Evolutionary conservation across 768 basidiomycete genomes (phyloP).

Genomic region (Mycena polygramma): DNA sequence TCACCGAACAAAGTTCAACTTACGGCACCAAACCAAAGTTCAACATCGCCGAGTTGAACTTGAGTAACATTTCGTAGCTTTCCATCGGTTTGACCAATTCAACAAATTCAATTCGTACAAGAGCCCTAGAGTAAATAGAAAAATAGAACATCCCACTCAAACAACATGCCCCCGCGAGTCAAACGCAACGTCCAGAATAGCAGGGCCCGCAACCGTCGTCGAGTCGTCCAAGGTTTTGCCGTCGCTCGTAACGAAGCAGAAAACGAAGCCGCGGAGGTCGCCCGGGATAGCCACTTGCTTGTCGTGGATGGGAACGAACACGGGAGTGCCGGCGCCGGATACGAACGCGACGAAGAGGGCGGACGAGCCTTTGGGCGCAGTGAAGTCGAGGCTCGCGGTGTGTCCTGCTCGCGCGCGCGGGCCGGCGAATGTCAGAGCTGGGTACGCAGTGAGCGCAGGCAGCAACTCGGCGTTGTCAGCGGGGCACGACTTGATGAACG

Average conservation of each 20-base stretch:
- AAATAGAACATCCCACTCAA: conserved; percentile 5
- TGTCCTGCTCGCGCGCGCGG: conserved; percentile 44
- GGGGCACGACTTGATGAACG: conserved; percentile 69
- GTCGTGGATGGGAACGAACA: conserved; percentile 54
- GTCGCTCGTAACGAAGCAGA: conserved; percentile 61
- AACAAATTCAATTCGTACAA: conserved; percentile 3
- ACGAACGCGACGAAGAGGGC: conserved; percentile 63
- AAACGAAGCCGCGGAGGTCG: conserved; percentile 63
- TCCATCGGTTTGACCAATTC: background rate
- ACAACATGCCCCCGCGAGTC: conserved; percentile 40
- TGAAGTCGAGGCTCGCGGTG: conserved; percentile 43
- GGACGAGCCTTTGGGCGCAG: conserved; percentile 19
- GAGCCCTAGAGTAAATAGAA: background rate
- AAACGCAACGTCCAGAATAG: conserved; percentile 58
- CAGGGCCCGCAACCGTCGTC: conserved; percentile 70
- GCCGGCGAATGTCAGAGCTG: conserved; percentile 51
- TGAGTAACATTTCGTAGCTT: too few relatives aligned
- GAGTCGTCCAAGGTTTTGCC: conserved; percentile 55
- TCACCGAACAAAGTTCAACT: too few relatives aligned
- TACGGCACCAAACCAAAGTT: too few relatives aligned
- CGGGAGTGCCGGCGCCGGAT: conserved; percentile 55
- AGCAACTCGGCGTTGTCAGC: conserved; percentile 60
- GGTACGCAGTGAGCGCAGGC: conserved; percentile 60
- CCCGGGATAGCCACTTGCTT: conserved; percentile 56
- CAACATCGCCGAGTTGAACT: too few relatives aligned